Evolutionary conservation across 2,329 filamentous ascomycete genomes (phyloP), one percentile per base, ranked within the genome.

Genomic region (Diaporthe sp.): DNA sequence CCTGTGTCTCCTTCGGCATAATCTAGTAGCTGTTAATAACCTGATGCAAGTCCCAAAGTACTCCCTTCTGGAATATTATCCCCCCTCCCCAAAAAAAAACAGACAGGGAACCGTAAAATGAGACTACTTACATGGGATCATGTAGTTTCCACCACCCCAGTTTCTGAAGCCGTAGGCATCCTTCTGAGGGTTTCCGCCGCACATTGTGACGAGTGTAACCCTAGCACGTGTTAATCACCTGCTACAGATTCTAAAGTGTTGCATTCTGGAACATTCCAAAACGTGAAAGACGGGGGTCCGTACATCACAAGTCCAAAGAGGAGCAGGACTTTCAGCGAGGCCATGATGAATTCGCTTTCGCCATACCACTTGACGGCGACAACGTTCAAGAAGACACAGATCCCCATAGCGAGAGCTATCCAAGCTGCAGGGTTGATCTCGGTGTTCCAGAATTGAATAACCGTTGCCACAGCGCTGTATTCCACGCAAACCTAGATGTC

Each of bases 101-200:
- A 9, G 8, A 47, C 19, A 5, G 6, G 35, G 5, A 37, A 37
- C 35, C 5, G 35, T 37, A 10, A 37, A 37, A 5, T 6, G 35
- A 42, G 7, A 47, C 7, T 7, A 47, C 44, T 47, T 47, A 47
- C 44, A 68, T 30, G 63, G 63, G 75, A 87, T 85, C 53, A 88
- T 84, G 50, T 85, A 82, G 85, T 84, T 2, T 1, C 63, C 63
- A 13, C 82, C 81, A 0, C 85, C 85, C 0, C 86, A 86, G 44
- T 85, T 73, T 5, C 77, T 77, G 77, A 88, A 88, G 5, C 85
- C 85, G 58, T 87, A 72, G 10, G 51, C 63, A 27, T 75, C 65
- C 2, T 69, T 56, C 17, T 37, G 19, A n/a, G 73, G 73, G 6
- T 72, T 72, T 22, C 73, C 73, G 17, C 73, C 73, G 3, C 22